phyloP scores from a whole-genome alignment of 2,329 filamentous ascomycete genomes.

The Talaromyces sp. region DNA sequence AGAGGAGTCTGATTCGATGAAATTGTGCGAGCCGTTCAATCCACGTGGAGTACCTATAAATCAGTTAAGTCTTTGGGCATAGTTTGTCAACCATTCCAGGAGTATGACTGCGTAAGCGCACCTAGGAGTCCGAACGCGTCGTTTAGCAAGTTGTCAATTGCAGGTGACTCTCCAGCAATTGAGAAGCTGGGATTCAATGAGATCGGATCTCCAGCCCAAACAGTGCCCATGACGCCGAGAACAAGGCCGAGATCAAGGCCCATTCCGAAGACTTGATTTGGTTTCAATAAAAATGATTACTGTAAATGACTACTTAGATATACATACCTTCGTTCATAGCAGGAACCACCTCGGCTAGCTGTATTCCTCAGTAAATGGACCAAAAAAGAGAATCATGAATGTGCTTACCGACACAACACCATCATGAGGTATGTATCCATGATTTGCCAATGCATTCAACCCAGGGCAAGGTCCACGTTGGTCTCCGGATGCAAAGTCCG shows the following conservation, averaged over 20 bases:
- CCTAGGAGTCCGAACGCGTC: slow-evolving; percentile 46
- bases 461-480: slow-evolving; percentile 43
- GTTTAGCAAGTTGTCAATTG: slow-evolving; percentile 42
- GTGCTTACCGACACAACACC: slow-evolving; percentile 33
- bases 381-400: no score
- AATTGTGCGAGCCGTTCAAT: slow-evolving; percentile 52
- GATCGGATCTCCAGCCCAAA: slow-evolving; percentile 50
- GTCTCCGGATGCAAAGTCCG: slow-evolving; percentile 33
- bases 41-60: slow-evolving; percentile 45
- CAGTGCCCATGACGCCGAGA: slow-evolving; percentile 47
- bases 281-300: neutral
- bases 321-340: slow-evolving; percentile 28
- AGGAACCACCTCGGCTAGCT: slow-evolving; percentile 33
- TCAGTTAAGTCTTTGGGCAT: neutral
- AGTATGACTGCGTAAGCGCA: slow-evolving; percentile 13
- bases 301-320: neutral
- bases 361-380: neutral
- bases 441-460: slow-evolving; percentile 44
- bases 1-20: slow-evolving; percentile 55
- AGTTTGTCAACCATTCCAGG: no score
- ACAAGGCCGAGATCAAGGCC: slow-evolving; percentile 43
- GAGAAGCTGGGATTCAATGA: slow-evolving; percentile 52
- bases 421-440: slow-evolving; percentile 42
- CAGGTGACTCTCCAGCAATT: slow-evolving; percentile 47
- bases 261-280: slow-evolving; percentile 48